phyloP scores from a whole-genome alignment of 192 early-diverging fungal species.

The Anaeromyces robustus region DNA sequence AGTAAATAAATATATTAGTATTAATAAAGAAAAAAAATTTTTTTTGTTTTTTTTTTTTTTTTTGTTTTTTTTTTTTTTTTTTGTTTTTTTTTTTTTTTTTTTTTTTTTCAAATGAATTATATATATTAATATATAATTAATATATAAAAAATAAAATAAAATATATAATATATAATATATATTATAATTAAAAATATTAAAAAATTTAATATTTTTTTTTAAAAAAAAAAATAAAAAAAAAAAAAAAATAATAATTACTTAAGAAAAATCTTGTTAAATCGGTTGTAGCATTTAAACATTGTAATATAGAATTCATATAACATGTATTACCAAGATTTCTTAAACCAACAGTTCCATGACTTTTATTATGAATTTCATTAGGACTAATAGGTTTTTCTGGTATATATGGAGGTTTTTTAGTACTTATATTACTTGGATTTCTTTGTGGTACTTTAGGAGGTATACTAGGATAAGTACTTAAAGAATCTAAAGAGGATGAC shows the following conservation, averaged over 20 bases:
- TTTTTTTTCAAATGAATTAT: too few relatives aligned
- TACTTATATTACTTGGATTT: not conserved
- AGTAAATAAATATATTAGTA: too few relatives aligned
- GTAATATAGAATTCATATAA: constrained; percentile 72
- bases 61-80: too few relatives aligned
- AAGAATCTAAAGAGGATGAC: not conserved
- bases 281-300: constrained; percentile 54
- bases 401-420: not conserved
- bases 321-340: constrained; percentile 75
- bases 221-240: not conserved
- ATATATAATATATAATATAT: not conserved
- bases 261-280: constrained; percentile 55
- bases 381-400: not conserved
- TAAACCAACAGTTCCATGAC: constrained; percentile 43
- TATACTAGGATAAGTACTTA: not conserved
- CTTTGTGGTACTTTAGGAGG: not conserved
- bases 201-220: constrained; percentile 3
- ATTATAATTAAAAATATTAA: not conserved
- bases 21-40: too few relatives aligned
- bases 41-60: too few relatives aligned
- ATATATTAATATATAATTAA: constrained; percentile 12
- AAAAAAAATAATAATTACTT: not conserved
- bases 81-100: too few relatives aligned
- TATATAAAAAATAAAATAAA: not conserved
- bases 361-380: not conserved